Conservation (phyloP, 2,329 filamentous ascomycete species). For the Trichoderma koningiopsis region DNA sequence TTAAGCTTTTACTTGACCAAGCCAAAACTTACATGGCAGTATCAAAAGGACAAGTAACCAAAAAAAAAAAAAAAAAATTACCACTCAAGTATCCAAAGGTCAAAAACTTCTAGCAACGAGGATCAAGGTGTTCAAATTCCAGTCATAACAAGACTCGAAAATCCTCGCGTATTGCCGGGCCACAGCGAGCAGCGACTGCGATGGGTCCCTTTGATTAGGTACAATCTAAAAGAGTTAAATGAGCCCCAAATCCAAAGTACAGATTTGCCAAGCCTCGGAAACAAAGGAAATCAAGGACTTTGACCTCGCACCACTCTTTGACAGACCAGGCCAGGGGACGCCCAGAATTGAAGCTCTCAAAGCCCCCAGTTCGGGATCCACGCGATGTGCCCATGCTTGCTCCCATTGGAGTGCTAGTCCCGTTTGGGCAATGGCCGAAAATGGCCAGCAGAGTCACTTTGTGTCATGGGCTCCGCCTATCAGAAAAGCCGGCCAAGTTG, state of each 20-base stretch:
- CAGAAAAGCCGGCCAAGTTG: conserved; percentile 6
- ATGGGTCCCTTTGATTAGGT: not conserved
- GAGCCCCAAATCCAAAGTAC: not conserved
- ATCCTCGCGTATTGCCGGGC: too few relatives aligned
- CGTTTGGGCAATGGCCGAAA: conserved; percentile 20
- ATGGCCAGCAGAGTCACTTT: not conserved
- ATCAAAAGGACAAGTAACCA: too few relatives aligned
- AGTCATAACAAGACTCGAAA: too few relatives aligned
- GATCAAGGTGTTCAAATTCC: too few relatives aligned
- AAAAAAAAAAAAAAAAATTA: too few relatives aligned
- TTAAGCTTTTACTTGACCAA: too few relatives aligned
- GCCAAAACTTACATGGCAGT: too few relatives aligned
- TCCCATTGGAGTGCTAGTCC: not conserved
- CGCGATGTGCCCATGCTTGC: not conserved
- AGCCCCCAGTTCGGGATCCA: not conserved
- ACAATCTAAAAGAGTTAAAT: too few relatives aligned
- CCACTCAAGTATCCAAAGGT: too few relatives aligned
- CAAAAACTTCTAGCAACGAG: too few relatives aligned
- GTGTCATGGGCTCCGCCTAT: not conserved
- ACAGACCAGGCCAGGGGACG: not conserved
- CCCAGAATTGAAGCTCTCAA: not conserved
- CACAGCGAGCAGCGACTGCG: too few relatives aligned
- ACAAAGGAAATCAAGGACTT: not conserved
- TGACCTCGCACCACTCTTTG: not conserved
- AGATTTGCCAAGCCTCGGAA: not conserved